phyloP scores from a whole-genome alignment of 179 eudicot species.

The Camellia oleifera region DNA sequence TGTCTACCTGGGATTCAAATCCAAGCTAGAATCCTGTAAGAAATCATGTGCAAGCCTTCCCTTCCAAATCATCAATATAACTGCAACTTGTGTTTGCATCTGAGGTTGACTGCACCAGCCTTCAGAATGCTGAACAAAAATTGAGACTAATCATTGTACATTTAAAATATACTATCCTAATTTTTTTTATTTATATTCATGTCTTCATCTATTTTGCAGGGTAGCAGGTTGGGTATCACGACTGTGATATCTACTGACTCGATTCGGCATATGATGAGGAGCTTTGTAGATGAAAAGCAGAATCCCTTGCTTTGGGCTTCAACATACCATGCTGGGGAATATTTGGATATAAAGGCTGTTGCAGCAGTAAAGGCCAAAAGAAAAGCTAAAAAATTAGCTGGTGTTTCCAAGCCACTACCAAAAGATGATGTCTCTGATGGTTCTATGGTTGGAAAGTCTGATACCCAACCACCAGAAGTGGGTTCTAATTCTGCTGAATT shows the following conservation, averaged over 20 bases:
- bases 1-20: neutral
- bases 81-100: neutral
- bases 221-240: slow-evolving; percentile 88
- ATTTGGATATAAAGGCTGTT: slow-evolving; percentile 83
- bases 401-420: slow-evolving; percentile 29
- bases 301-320: slow-evolving; percentile 94
- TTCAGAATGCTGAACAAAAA: neutral
- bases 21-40: neutral
- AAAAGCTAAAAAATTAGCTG: slow-evolving; percentile 65
- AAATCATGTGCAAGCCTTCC: neutral
- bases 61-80: neutral
- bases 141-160: neutral
- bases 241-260: slow-evolving; percentile 94
- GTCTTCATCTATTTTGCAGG: slow-evolving; percentile 39
- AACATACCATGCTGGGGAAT: slow-evolving; percentile 94
- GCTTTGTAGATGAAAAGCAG: slow-evolving; percentile 91
- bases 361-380: slow-evolving; percentile 78
- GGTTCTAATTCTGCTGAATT: slow-evolving; percentile 38
- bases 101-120: neutral
- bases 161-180: neutral
- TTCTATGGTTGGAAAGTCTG: slow-evolving; percentile 35
- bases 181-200: too few relatives aligned
- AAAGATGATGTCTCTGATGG: slow-evolving; percentile 40
- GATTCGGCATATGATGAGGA: slow-evolving; percentile 96
- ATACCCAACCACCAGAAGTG: slow-evolving; percentile 30